Base-by-base conservation (phyloP, 2,329 filamentous ascomycete genomes). In the Penicillium sp. region DNA sequence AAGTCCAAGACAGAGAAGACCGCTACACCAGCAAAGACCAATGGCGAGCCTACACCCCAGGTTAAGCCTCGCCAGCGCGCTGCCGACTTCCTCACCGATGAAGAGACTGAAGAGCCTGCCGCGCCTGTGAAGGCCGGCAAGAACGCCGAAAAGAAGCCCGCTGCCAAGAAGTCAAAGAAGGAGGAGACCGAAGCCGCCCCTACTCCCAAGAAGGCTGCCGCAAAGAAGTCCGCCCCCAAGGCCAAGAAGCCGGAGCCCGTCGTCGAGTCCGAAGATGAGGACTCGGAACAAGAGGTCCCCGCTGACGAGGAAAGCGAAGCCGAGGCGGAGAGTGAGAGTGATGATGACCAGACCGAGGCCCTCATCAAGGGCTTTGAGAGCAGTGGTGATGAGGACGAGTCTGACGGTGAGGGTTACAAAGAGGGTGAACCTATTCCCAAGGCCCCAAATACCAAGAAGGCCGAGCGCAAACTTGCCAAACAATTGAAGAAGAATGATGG, bases 361-460 rank as follows among this genome's bases (percentile, higher is more conserved):
- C 68, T 81, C 19, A 70, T 81, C 53, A 73, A 74, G 52, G 79
- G 79, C 9, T 81, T 81, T 50, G 78, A 81, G 64, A 79, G 76
- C 58, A 76, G 75, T 43, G 73, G 70, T 29, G 78, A 80, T 45
- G 75, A 78, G 33, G 76, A 78, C 33, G 76, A 75, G 30, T 72
- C 70, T 36, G 70, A 65, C 25, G 73, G 75, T 38, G 71, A 74
- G 56, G 72, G 72, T 29, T 70, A 73, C 40, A 75, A 80, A 54
- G 60, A 71, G 19, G 69, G 72, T 33, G 64, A 72, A 50, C 62
- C 67, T 12, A 65, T 75, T 10, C 75, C 75, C 31, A 63, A 66
- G 49, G 69, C 74, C 19, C 72, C 72, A 22, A 64, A 74, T 38
- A 71, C 70, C 34, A 76, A 76, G 63, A 71, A 72, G 55, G 64